phyloP scores from a whole-genome alignment of 139 green algal genomes.

The Trebouxia sp. region DNA sequence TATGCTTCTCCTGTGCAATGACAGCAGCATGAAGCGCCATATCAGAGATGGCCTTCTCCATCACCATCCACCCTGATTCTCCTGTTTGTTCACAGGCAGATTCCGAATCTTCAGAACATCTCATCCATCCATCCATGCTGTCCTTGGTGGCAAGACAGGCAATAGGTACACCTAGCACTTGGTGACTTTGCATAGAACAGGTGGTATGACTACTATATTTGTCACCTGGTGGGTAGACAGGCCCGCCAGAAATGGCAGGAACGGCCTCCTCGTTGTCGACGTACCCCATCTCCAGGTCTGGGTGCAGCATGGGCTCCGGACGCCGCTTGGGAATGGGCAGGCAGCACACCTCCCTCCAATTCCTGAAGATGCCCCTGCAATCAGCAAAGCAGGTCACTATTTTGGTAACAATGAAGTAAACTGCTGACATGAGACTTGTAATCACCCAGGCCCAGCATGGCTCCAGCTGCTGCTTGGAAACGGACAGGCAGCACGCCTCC shows the following conservation, averaged over 20 bases:
- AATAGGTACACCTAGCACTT: no score
- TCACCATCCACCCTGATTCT: no score
- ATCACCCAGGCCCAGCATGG: constrained; percentile 2
- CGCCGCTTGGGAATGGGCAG: background rate
- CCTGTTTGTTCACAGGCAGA: no score
- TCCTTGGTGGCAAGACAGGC: no score
- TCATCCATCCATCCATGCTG: no score
- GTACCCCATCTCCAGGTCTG: constrained; percentile 16
- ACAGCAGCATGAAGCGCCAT: no score
- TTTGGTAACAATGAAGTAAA: no score
- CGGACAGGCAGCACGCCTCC: background rate
- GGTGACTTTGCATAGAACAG: background rate
- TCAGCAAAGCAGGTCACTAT: background rate
- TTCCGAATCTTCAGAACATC: no score
- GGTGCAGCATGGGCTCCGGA: constrained; percentile 15
- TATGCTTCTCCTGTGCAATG: no score
- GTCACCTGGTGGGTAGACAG: background rate
- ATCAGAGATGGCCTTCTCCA: no score
- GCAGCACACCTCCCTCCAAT: constrained; percentile 10
- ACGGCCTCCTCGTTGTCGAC: background rate
- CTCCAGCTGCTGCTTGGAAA: background rate
- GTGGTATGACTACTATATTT: no score
- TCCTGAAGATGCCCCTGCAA: constrained; percentile 8
- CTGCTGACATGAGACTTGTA: background rate
- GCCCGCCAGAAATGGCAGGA: background rate